Conservation (phyloP, 495 filamentous ascomycete species). For the Xylaria scruposa region DNA sequence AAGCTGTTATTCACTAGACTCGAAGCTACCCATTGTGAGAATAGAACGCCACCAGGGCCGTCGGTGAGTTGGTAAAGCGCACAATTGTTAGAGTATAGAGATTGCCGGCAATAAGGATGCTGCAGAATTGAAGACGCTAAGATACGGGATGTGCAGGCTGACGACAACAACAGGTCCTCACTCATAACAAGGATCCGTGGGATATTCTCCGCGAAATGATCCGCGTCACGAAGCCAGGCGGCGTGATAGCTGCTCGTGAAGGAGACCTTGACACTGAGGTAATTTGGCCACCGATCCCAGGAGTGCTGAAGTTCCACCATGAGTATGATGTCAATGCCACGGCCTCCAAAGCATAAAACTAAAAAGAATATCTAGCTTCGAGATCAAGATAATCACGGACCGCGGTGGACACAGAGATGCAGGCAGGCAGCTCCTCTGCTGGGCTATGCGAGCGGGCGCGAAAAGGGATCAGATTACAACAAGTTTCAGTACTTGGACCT, state of each 20-base stretch:
- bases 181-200: constrained; percentile 46
- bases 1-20: constrained; percentile 15
- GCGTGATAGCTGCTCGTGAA: constrained; percentile 52
- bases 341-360: background rate
- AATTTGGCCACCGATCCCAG: constrained; percentile 45
- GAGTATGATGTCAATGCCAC: constrained; percentile 16
- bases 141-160: background rate
- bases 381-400: constrained; percentile 35
- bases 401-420: constrained; percentile 42
- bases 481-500: constrained; percentile 48
- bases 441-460: constrained; percentile 50
- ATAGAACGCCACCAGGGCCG: background rate
- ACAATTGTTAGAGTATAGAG: background rate
- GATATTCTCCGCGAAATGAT: constrained; percentile 52
- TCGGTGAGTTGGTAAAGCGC: background rate
- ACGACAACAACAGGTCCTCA: constrained; percentile 36
- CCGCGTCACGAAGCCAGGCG: constrained; percentile 49
- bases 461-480: constrained; percentile 43
- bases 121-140: background rate
- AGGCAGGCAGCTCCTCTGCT: constrained; percentile 50
- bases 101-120: background rate
- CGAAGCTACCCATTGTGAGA: constrained; percentile 21
- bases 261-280: constrained; percentile 46
- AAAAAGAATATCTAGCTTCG: constrained; percentile 18
- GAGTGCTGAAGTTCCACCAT: constrained; percentile 44